Evolutionary conservation across 2,329 filamentous ascomycete species (phyloP).

Genomic region (Monosporascus sp.): DNA sequence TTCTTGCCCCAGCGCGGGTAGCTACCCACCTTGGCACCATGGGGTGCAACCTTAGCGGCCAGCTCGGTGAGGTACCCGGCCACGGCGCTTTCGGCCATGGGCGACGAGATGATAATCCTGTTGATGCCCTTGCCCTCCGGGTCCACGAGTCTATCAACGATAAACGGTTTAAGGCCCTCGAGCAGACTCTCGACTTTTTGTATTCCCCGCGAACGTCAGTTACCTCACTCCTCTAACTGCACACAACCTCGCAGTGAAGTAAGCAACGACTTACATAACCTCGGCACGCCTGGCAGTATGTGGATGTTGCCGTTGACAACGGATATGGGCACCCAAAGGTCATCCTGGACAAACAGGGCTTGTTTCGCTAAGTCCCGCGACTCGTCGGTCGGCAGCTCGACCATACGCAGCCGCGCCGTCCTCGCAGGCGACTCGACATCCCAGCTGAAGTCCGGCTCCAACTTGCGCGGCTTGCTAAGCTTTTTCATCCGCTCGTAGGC

Average conservation of each 20-base stretch:
- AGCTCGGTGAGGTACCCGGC: conserved; percentile 79
- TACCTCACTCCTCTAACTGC: too few relatives aligned
- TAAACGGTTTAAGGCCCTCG: conserved; percentile 64
- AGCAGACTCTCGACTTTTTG: conserved; percentile 64
- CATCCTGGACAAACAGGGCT: conserved; percentile 71
- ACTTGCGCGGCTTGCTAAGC: conserved; percentile 67
- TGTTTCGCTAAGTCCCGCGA: conserved; percentile 61
- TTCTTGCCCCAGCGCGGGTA: conserved; percentile 90
- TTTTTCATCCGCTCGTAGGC: conserved; percentile 79
- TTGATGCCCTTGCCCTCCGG: conserved; percentile 76
- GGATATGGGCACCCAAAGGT: conserved; percentile 85
- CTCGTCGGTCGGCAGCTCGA: conserved; percentile 74
- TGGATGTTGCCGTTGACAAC: conserved; percentile 92
- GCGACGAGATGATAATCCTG: conserved; percentile 80
- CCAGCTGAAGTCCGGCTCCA: conserved; percentile 76
- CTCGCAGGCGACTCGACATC: conserved; percentile 72
- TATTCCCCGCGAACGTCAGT: too few relatives aligned
- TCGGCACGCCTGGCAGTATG: conserved; percentile 85
- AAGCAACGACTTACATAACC: conserved; percentile 57
- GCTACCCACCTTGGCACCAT: conserved; percentile 87
- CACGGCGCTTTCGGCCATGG: conserved; percentile 78
- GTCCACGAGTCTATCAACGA: conserved; percentile 68
- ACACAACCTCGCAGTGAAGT: too few relatives aligned
- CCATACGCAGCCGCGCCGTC: conserved; percentile 84
- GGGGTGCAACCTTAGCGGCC: conserved; percentile 64